Evolutionary conservation across 2,329 filamentous ascomycete genomes (phyloP).

Genomic region (Furcasterigmium sp.): DNA sequence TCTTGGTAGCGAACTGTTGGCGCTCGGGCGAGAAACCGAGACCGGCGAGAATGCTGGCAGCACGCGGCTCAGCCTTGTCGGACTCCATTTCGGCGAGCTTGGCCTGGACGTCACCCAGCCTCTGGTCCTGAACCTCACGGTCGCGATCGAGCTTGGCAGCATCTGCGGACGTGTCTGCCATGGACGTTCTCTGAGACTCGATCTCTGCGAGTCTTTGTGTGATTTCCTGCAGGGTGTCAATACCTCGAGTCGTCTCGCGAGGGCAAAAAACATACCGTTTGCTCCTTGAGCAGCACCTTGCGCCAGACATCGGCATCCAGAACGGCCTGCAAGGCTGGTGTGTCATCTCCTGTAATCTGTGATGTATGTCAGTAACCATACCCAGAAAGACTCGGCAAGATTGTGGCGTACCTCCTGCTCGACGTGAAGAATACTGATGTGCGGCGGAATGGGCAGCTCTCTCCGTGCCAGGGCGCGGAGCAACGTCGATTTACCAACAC

Average conservation of each 20-base stretch:
- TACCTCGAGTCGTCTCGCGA: background rate
- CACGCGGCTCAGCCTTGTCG: conserved; percentile 93
- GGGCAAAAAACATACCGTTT: conserved; percentile 55
- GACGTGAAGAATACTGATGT: conserved; percentile 98
- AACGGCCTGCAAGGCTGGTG: conserved; percentile 88
- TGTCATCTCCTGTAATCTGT: conserved; percentile 91
- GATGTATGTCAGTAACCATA: background rate
- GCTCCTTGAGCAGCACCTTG: conserved; percentile 86
- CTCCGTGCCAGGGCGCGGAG: conserved; percentile 84
- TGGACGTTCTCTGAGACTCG: conserved; percentile 67
- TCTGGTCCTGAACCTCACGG: conserved; percentile 83
- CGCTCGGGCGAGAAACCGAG: conserved; percentile 92
- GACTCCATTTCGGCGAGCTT: conserved; percentile 99
- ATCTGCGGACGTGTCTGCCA: conserved; percentile 91
- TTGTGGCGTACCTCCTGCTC: conserved; percentile 76
- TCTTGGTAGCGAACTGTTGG: conserved; percentile 90
- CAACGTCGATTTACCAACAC: conserved; percentile 96
- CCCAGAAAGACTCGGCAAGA: background rate
- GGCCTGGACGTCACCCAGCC: conserved; percentile 81
- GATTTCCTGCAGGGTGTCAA: conserved; percentile 58
- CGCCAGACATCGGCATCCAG: conserved; percentile 98
- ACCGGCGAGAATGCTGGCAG: conserved; percentile 93
- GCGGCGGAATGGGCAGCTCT: conserved; percentile 91
- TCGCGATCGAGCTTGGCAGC: conserved; percentile 80
- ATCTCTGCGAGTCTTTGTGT: conserved; percentile 68